Evolutionary conservation across 345 rosid species (phyloP).

Genomic region (Lumnitzera racemosa): DNA sequence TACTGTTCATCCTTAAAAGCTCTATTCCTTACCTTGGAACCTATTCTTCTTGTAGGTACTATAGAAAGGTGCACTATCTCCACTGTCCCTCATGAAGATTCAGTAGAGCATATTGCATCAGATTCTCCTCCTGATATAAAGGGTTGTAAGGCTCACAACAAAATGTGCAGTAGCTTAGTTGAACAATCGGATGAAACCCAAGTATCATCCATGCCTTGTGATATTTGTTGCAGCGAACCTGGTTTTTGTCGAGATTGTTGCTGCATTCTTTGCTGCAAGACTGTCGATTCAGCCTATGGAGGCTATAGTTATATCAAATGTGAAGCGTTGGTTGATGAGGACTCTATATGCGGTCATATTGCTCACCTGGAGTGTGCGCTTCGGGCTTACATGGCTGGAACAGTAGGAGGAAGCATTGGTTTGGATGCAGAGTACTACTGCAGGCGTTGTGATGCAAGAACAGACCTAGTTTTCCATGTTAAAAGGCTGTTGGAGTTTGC

Average conservation of each 20-base stretch:
- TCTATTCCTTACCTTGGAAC: not conserved
- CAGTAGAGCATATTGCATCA: conserved; percentile 21
- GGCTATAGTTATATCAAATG: conserved; percentile 70
- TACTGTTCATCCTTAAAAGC: not conserved
- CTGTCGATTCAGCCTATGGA: conserved; percentile 33
- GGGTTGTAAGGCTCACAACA: conserved; percentile 70
- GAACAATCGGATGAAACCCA: conserved; percentile 18
- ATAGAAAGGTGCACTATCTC: conserved; percentile 10
- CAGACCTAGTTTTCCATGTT: conserved; percentile 62
- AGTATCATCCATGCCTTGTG: conserved; percentile 50
- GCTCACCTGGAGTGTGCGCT: conserved; percentile 89
- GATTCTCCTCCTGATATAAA: conserved; percentile 24
- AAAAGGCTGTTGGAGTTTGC: conserved; percentile 41
- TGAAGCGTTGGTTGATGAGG: conserved; percentile 46
- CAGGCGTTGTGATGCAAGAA: conserved; percentile 71
- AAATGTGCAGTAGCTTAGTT: conserved; percentile 41
- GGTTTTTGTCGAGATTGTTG: conserved; percentile 71
- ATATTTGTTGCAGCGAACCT: conserved; percentile 74
- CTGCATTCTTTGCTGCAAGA: conserved; percentile 76
- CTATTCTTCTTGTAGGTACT: conserved; percentile 15
- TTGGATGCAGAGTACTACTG: conserved; percentile 86
- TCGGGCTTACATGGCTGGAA: conserved; percentile 78
- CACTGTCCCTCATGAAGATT: conserved; percentile 22
- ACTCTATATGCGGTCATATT: conserved; percentile 62
- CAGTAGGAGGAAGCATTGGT: conserved; percentile 77